These are phyloP conservation scores for Verticillium zaregamsianum DNA, from an alignment of 2,329 filamentous ascomycete genomes.

Conservation along the genomic window DNA sequence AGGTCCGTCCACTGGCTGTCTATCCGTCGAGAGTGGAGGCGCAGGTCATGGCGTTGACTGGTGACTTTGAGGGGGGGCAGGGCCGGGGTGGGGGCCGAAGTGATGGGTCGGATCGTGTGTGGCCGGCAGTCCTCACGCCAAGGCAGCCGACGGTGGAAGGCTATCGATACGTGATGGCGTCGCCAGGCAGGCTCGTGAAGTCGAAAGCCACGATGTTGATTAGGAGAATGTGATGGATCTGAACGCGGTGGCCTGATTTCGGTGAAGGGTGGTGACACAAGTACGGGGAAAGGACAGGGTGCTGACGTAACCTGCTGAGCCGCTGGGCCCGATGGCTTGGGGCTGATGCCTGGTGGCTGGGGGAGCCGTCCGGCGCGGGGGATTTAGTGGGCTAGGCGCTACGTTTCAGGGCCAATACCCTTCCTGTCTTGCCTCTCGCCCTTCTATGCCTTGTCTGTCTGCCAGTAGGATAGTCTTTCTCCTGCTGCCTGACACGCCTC, in stretches of 20 bases:
- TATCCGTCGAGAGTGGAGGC: not conserved
- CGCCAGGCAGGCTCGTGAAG: not conserved
- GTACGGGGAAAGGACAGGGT: not conserved
- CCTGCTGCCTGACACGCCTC: too few species aligned
- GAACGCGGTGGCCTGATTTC: not conserved
- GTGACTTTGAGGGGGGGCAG: not conserved
- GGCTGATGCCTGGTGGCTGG: not conserved
- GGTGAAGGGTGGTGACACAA: not conserved
- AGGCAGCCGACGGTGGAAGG: too few species aligned
- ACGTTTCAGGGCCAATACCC: not conserved
- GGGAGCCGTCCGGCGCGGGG: not conserved
- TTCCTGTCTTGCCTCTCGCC: not conserved
- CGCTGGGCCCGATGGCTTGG: not conserved
- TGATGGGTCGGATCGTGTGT: too few species aligned
- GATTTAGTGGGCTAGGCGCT: not conserved
- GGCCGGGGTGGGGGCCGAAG: not conserved
- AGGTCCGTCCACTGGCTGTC: not conserved
- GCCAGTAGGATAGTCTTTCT: too few species aligned
- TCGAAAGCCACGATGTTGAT: not conserved
- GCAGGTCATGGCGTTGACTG: not conserved
- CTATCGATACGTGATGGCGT: not conserved
- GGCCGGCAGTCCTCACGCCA: too few species aligned
- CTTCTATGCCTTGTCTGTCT: too few species aligned
- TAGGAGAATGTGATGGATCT: not conserved
- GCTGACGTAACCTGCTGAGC: not conserved